A percentile compares a stretch with the other conserved stretches of the same genome.
Conservation (phyloP, 2,329 filamentous ascomycete species). For the Didymella segeticola region DNA sequence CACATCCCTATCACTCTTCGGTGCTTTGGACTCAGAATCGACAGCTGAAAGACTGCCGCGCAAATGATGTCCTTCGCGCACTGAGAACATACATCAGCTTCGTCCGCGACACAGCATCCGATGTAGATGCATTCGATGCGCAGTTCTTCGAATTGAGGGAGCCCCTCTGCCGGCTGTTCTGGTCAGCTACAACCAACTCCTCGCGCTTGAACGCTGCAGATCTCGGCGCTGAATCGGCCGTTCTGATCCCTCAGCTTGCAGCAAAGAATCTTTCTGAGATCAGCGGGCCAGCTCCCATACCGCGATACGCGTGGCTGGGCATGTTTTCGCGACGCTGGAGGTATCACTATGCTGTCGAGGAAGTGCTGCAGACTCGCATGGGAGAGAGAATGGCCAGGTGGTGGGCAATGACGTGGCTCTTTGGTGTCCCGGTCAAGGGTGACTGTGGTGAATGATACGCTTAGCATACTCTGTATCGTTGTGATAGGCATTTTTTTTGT, state of each 20-base stretch:
- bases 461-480: no score
- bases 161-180: slow-evolving; percentile 37
- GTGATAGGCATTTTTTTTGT: no score
- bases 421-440: slow-evolving; percentile 7
- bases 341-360: background rate
- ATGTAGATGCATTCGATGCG: slow-evolving; percentile 27
- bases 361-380: background rate
- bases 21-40: slow-evolving; percentile 31
- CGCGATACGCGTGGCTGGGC: background rate
- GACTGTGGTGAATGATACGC: slow-evolving; percentile 1
- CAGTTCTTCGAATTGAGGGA: slow-evolving; percentile 28
- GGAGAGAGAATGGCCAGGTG: slow-evolving; percentile 7
- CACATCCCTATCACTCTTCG: slow-evolving; percentile 39
- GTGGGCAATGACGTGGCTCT: slow-evolving; percentile 14
- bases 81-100: slow-evolving; percentile 40
- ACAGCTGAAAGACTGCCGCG: slow-evolving; percentile 34
- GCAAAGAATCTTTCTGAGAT: background rate
- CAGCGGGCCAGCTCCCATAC: background rate
- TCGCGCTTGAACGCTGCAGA: slow-evolving; percentile 17
- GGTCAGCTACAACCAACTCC: slow-evolving; percentile 23
- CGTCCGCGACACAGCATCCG: slow-evolving; percentile 18
- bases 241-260: slow-evolving; percentile 12
- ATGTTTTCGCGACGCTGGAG: background rate
- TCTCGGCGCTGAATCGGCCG: slow-evolving; percentile 16
- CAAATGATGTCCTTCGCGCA: slow-evolving; percentile 41